These are phyloP conservation scores for Fusarium nelsonii DNA, from an alignment of 2,329 filamentous ascomycete species.

Conservation along the genomic window DNA sequence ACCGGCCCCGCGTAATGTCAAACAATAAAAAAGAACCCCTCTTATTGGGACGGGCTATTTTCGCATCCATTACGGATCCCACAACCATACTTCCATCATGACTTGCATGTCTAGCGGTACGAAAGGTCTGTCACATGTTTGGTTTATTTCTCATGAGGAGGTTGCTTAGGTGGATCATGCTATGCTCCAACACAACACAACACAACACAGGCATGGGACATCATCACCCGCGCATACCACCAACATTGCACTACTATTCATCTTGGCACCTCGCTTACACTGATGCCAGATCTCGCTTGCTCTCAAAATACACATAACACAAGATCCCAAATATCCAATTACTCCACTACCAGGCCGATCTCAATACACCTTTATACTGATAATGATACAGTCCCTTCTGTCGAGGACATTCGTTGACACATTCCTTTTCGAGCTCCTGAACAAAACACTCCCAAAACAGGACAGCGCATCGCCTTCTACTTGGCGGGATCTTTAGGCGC, in stretches of 20 bases:
- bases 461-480: slow-evolving; percentile 32
- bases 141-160: slow-evolving; percentile 1
- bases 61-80: slow-evolving; percentile 3
- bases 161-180: slow-evolving; percentile 35
- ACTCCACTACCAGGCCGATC: slow-evolving; percentile 19
- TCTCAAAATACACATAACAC: slow-evolving; percentile 16
- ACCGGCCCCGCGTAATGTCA: slow-evolving; percentile 30
- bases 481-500: slow-evolving; percentile 46
- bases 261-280: slow-evolving; percentile 28
- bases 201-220: slow-evolving; percentile 3
- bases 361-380: slow-evolving; percentile 12
- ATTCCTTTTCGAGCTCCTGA: slow-evolving; percentile 20
- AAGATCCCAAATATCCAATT: slow-evolving; percentile 24
- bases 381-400: slow-evolving; percentile 35
- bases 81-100: slow-evolving; percentile 34
- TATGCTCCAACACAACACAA: slow-evolving; percentile 21
- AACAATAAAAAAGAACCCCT: slow-evolving; percentile 1
- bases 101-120: slow-evolving; percentile 39
- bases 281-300: slow-evolving; percentile 18
- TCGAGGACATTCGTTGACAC: slow-evolving; percentile 15
- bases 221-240: slow-evolving; percentile 8
- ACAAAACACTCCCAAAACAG: slow-evolving; percentile 30
- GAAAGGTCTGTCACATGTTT: slow-evolving; percentile 18
- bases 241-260: slow-evolving; percentile 7
- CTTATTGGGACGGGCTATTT: slow-evolving; percentile 25